Percentiles rank a stretch among this genome's conserved stretches.
These are phyloP conservation scores for Trametes villosa DNA, from an alignment of 768 basidiomycete species.

Conservation along the genomic window DNA sequence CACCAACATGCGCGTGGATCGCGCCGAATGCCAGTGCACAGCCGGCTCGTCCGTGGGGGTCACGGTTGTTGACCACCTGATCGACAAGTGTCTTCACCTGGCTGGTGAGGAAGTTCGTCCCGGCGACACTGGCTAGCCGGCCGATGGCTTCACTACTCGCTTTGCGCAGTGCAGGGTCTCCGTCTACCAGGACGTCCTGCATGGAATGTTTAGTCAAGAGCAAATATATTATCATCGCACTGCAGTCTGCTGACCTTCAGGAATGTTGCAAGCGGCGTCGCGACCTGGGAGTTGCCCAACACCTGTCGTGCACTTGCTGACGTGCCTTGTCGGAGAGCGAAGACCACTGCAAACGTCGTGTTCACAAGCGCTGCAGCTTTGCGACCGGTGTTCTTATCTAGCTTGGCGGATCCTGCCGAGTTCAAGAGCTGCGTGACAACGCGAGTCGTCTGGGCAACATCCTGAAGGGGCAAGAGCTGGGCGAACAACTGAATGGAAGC, in stretches of 20 bases:
- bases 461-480: conserved; percentile 78
- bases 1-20: conserved; percentile 90
- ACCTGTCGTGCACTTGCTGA: conserved; percentile 57
- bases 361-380: conserved; percentile 86
- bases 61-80: conserved; percentile 92
- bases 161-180: conserved; percentile 74
- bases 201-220: conserved; percentile 14
- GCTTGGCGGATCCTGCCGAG: conserved; percentile 69
- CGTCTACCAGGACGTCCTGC: conserved; percentile 81
- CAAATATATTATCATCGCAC: background rate
- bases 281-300: conserved; percentile 67
- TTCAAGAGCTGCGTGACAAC: conserved; percentile 64
- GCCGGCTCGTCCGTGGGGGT: conserved; percentile 90
- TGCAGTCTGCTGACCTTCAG: conserved; percentile 62
- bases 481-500: conserved; percentile 89
- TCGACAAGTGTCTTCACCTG: conserved; percentile 92
- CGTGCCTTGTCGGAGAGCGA: conserved; percentile 65
- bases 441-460: conserved; percentile 57
- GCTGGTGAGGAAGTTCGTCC: conserved; percentile 79
- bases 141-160: conserved; percentile 90
- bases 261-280: conserved; percentile 64
- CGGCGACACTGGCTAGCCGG: conserved; percentile 80
- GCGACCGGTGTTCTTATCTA: conserved; percentile 87
- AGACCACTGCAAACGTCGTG: conserved; percentile 71
- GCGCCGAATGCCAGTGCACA: conserved; percentile 92